These are phyloP conservation scores for Fistulina hepatica DNA, from an alignment of 1,284 basidiomycete genomes.

Conservation along the genomic window DNA sequence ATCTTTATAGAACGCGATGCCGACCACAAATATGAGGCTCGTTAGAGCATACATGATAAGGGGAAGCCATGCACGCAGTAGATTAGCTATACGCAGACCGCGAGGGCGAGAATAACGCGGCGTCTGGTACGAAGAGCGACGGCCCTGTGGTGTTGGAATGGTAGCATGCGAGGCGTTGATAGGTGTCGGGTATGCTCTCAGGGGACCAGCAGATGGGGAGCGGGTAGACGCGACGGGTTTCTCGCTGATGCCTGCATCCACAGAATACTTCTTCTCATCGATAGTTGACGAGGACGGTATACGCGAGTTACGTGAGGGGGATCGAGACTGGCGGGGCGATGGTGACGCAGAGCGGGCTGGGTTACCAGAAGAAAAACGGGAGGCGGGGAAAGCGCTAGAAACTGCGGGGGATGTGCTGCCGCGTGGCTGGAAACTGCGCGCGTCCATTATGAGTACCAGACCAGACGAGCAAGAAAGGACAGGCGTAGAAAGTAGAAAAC, in stretches of 20 bases:
- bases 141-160: constrained; percentile 16
- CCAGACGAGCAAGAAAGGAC: constrained; percentile 22
- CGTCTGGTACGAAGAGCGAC: constrained; percentile 12
- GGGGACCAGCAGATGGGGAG: too few species aligned
- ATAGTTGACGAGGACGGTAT: constrained; percentile 22
- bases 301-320: constrained; percentile 27
- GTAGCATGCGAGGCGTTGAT: constrained; percentile 16
- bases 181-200: too few species aligned
- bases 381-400: constrained; percentile 21
- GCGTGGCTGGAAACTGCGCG: too few species aligned
- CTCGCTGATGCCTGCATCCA: constrained; percentile 12
- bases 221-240: too few species aligned
- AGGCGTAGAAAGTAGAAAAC: constrained; percentile 15
- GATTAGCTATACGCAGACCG: constrained; percentile 40
- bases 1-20: constrained; percentile 62
- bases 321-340: constrained; percentile 19
- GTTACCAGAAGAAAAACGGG: constrained; percentile 23
- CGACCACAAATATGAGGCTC: constrained; percentile 56
- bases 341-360: constrained; percentile 21
- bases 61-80: constrained; percentile 60
- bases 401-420: constrained; percentile 15
- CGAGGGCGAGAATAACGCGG: constrained; percentile 35
- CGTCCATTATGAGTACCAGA: constrained; percentile 25
- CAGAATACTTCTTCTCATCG: constrained; percentile 20
- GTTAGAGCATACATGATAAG: constrained; percentile 59